These are phyloP conservation scores for Rauvolfia tetraphylla DNA, from an alignment of 257 asterid genomes.

Conservation along the genomic window DNA sequence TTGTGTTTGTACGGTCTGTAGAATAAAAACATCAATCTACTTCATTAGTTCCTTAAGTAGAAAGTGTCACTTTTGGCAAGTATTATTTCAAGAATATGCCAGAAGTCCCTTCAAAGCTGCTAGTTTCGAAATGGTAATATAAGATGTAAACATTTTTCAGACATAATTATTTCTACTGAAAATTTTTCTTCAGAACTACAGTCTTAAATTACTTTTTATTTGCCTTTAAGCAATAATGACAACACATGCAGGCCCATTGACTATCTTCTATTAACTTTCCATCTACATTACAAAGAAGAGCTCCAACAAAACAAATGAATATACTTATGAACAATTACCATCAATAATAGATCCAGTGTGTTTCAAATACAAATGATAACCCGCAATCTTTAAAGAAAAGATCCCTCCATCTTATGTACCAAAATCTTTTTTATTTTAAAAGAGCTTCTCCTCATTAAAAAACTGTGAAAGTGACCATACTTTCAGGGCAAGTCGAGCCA, in stretches of 20 bases:
- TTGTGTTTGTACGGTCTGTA: slow-evolving; percentile 77
- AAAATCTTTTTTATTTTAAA: background rate
- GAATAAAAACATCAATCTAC: background rate
- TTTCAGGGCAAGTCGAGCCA: background rate
- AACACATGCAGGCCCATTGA: background rate
- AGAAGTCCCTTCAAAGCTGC: background rate
- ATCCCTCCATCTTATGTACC: background rate
- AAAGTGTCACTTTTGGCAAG: background rate
- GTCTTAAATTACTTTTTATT: background rate
- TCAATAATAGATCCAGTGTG: background rate
- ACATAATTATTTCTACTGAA: background rate
- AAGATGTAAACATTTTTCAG: background rate
- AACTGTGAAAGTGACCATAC: background rate
- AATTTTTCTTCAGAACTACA: background rate
- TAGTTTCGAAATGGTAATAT: background rate
- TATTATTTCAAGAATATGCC: background rate
- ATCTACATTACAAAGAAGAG: background rate
- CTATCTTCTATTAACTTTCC: background rate
- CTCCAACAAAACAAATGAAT: background rate
- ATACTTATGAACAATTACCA: background rate
- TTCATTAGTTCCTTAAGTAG: background rate
- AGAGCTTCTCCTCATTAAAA: background rate
- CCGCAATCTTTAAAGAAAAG: background rate
- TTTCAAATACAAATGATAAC: background rate
- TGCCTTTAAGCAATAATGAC: background rate